Percentiles rank a stretch among this genome's conserved stretches.
These are phyloP conservation scores for Podaxis mareebaensis DNA, from an alignment of 768 basidiomycete species.

Conservation along the genomic window DNA sequence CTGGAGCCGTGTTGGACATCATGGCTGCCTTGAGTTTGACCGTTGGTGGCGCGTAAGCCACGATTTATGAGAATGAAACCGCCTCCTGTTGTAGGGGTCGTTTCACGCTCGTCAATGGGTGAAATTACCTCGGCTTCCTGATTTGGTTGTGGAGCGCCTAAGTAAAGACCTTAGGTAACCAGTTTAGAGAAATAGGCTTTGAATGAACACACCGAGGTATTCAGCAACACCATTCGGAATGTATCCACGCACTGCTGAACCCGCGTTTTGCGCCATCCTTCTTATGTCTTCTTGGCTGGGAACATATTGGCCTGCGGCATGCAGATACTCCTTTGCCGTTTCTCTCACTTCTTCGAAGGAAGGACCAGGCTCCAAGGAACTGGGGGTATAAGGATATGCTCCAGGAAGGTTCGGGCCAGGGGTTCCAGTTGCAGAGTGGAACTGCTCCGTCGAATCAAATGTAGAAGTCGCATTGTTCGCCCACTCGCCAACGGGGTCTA, in stretches of 20 bases:
- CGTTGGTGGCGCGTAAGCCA: neutral
- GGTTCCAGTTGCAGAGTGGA: neutral
- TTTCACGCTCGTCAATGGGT: constrained; percentile 14
- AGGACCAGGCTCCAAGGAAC: constrained; percentile 5
- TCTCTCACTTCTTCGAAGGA: constrained; percentile 14
- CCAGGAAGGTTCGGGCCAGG: constrained; percentile 3
- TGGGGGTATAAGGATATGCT: constrained; percentile 12
- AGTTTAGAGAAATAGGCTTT: neutral
- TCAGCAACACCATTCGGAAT: constrained; percentile 7
- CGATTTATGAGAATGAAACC: constrained; percentile 14
- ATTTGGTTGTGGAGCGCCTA: neutral
- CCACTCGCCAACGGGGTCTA: constrained; percentile 9
- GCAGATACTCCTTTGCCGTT: constrained; percentile 6
- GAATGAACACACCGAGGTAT: neutral
- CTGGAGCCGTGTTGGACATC: neutral
- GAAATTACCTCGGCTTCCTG: constrained; percentile 5
- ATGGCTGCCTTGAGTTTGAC: neutral
- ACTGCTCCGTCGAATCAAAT: neutral
- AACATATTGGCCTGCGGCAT: constrained; percentile 12
- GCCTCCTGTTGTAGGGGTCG: constrained; percentile 5
- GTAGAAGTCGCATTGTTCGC: neutral
- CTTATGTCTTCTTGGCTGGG: constrained; percentile 11
- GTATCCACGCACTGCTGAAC: constrained; percentile 8
- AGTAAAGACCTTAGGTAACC: neutral
- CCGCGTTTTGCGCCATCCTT: constrained; percentile 9